Percentiles rank a stretch among this genome's conserved stretches.
Conservation (phyloP, 305 asterid genomes). For the Solanum hybrid region DNA sequence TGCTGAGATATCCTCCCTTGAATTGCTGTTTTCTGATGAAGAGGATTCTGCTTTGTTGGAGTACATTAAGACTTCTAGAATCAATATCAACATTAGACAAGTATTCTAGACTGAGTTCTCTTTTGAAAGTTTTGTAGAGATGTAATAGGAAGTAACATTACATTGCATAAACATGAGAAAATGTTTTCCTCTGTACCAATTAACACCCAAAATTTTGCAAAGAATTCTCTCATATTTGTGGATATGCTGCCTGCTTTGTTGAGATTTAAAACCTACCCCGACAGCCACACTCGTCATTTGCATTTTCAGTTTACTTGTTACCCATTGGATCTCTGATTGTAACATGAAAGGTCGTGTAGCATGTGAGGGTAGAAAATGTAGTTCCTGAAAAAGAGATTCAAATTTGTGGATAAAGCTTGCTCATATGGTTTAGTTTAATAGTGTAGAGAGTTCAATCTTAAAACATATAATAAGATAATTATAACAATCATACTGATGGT, state of each 20-base stretch:
- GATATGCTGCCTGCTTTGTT: background rate
- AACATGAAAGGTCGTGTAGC: too few relatives aligned
- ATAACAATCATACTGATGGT: background rate
- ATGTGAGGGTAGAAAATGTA: background rate
- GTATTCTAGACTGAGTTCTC: conserved; percentile 30
- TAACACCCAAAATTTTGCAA: background rate
- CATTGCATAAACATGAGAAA: background rate
- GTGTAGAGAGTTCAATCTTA: background rate
- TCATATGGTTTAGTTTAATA: background rate
- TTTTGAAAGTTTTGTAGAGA: background rate
- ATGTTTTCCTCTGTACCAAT: background rate
- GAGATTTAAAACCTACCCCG: background rate
- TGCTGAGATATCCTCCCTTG: conserved; percentile 56
- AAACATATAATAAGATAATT: background rate
- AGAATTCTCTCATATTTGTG: background rate
- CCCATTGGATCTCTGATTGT: too few relatives aligned
- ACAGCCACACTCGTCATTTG: background rate
- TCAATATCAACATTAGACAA: conserved; percentile 94
- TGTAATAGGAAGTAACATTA: background rate
- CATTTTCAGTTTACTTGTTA: background rate
- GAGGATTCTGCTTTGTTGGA: conserved; percentile 39
- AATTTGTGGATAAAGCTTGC: background rate
- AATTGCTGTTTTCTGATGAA: conserved; percentile 40
- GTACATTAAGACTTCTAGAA: conserved; percentile 69
- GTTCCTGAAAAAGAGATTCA: background rate